Evolutionary conservation across 225 moss, liverwort and hornwort species (phyloP), one percentile per base, ranked within the genome.

Genomic region (Anthoceros angustus): DNA sequence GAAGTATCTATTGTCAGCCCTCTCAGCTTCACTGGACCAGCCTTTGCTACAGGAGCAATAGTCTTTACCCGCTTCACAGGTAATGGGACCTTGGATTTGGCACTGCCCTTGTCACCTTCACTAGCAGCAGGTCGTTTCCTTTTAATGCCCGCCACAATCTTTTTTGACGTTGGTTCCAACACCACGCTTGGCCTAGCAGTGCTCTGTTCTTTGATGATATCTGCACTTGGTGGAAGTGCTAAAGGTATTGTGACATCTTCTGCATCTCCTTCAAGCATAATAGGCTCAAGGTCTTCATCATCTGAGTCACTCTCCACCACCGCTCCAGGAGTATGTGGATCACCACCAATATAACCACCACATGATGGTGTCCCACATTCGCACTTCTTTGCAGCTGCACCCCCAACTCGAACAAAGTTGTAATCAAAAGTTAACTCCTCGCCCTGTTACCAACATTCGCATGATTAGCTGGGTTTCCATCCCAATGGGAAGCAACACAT

Each of bases 361-460:
- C 92, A 92, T 42, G 76, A 84, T 43, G 66, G 62, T 62, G 92
- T 80, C 69, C 92, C 86, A 77, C 92, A 92, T 73, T 92, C 88
- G 39, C 92, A 92, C 76, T 88, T 92, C 74, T 92, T 92, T 39
- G 92, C 92, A 75, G 86, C 88, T 69, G 92, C 88, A 24, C 92
- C 92, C 67, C 86, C 84, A 48, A 88, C 88, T 68, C 92, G 80
- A 61, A 88, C 92, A 45, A 84, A 92, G 71, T 92, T 92, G 73
- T 92, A 92, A 71, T 92, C 88, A 66, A 92, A 92, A 9, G 92
- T 92, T 43, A 92, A 78, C 76, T 92, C 92, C 69, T 92, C 92
- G 63, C 80, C 86, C 92, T 91, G 85, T 8, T 25, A n/a, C 38
- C 61, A 61, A 69, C 16, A 32, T 5, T 21, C 5, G 38, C 14